A percentile compares a stretch with the other conserved stretches of the same genome.
Evolutionary conservation across 2,329 filamentous ascomycete genomes (phyloP).

Genomic region (Fusarium nematophilum): DNA sequence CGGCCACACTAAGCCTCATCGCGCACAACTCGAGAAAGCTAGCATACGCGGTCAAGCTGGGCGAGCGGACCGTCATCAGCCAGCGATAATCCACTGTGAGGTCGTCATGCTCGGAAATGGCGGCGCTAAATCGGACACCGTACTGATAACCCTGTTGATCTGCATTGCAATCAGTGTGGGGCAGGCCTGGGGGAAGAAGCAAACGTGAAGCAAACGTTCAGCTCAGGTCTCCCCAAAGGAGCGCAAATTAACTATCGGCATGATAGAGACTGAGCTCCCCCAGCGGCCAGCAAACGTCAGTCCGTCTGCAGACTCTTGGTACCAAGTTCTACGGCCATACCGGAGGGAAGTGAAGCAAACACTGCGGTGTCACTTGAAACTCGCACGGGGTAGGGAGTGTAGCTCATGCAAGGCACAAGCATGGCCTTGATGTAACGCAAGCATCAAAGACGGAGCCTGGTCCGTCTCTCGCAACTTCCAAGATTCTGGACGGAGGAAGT

Average conservation of each 20-base stretch:
- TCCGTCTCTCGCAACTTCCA: conserved; percentile 19
- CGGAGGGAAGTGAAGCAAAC: conserved; percentile 4
- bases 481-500: conserved; percentile 6
- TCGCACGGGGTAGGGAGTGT: conserved; percentile 15
- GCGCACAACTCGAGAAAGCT: conserved; percentile 10
- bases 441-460: conserved; percentile 2
- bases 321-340: not conserved
- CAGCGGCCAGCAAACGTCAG: too few relatives aligned
- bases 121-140: conserved; percentile 36
- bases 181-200: conserved; percentile 22
- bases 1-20: conserved; percentile 33
- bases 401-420: conserved; percentile 31
- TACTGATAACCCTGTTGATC: conserved; percentile 31
- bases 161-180: conserved; percentile 26
- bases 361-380: conserved; percentile 15
- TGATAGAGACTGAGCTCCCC: too few relatives aligned
- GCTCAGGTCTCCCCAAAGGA: too few relatives aligned
- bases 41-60: conserved; percentile 1
- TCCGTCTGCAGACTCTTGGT: too few relatives aligned
- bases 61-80: conserved; percentile 2
- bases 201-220: too few relatives aligned
- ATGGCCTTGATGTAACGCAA: conserved; percentile 22
- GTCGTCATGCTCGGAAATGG: conserved; percentile 30
- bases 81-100: conserved; percentile 13
- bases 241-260: too few relatives aligned